These are phyloP conservation scores for Amaranthus hypochondriacus DNA, from an alignment of 148 eudicot genomes.

Conservation along the genomic window DNA sequence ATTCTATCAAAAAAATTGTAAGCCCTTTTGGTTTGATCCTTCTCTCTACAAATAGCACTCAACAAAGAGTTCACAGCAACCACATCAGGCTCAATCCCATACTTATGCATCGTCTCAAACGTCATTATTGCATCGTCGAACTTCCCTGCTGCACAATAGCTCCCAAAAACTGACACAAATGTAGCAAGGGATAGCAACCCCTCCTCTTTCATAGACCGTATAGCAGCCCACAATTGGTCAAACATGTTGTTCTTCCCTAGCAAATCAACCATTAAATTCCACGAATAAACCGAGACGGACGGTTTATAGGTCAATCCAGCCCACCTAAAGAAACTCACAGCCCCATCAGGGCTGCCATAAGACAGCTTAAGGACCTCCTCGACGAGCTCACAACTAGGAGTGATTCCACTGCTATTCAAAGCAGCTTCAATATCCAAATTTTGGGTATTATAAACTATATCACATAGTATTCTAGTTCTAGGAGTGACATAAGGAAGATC, in stretches of 20 bases:
- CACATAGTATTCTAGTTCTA: slow-evolving; percentile 51
- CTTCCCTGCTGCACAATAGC: slow-evolving; percentile 56
- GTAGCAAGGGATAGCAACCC: slow-evolving; percentile 43
- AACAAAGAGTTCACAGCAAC: slow-evolving; percentile 63
- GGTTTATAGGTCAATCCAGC: slow-evolving; percentile 48
- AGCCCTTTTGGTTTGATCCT: slow-evolving; percentile 44
- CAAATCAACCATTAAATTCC: slow-evolving; percentile 90
- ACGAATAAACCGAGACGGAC: slow-evolving; percentile 37
- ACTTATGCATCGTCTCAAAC: slow-evolving; percentile 78
- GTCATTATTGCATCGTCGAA: slow-evolving; percentile 66
- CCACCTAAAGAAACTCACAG: slow-evolving; percentile 72
- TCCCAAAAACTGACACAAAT: slow-evolving; percentile 63
- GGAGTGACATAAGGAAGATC: slow-evolving; percentile 45
- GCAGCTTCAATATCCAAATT: slow-evolving; percentile 35
- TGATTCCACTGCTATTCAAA: slow-evolving; percentile 39
- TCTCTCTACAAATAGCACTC: slow-evolving; percentile 62
- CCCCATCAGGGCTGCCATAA: slow-evolving; percentile 48
- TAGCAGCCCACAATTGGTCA: slow-evolving; percentile 88
- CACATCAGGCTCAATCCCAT: slow-evolving; percentile 62
- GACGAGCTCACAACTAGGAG: slow-evolving; percentile 49
- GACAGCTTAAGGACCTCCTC: slow-evolving; percentile 71
- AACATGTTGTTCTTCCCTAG: slow-evolving; percentile 70
- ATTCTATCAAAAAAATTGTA: slow-evolving; percentile 55
- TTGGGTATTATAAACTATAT: slow-evolving; percentile 39
- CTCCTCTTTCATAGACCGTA: slow-evolving; percentile 74